These are phyloP conservation scores for Phytophthora sansomeana DNA, from an alignment of 352 stramenopile species.

Conservation along the genomic window DNA sequence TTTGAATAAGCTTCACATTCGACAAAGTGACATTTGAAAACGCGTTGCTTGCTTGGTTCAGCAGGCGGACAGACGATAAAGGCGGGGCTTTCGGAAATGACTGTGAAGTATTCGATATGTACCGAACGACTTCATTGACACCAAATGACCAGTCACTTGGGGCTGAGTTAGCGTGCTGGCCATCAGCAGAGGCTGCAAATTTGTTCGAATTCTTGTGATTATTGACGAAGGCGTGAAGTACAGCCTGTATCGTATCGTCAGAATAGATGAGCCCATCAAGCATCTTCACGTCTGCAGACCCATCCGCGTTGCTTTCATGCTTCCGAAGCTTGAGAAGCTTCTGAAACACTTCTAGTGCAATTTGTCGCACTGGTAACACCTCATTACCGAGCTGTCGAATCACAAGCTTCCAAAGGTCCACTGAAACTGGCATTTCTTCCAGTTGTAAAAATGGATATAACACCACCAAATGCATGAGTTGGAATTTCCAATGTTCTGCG, in stretches of 20 bases:
- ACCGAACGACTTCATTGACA: constrained; percentile 67
- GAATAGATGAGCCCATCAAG: constrained; percentile 56
- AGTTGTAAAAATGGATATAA: constrained; percentile 71
- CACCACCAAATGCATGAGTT: constrained; percentile 76
- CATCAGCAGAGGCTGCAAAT: constrained; percentile 72
- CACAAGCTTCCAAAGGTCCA: constrained; percentile 59
- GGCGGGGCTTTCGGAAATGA: constrained; percentile 58
- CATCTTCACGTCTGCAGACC: constrained; percentile 2
- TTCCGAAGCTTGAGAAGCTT: constrained; percentile 66
- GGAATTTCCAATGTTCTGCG: constrained; percentile 78
- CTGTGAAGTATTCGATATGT: constrained; percentile 50
- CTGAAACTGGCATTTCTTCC: constrained; percentile 48
- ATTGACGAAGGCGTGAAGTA: constrained; percentile 56
- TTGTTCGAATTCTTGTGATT: constrained; percentile 75
- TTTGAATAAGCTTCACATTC: constrained; percentile 57
- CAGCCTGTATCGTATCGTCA: constrained; percentile 43
- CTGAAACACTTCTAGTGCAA: constrained; percentile 57
- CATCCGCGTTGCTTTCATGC: constrained; percentile 9
- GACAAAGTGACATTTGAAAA: constrained; percentile 48
- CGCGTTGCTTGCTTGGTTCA: constrained; percentile 54
- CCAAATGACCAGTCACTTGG: constrained; percentile 82
- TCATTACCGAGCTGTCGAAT: constrained; percentile 63
- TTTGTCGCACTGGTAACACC: constrained; percentile 68
- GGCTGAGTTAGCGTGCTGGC: constrained; percentile 69
- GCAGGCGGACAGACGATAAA: constrained; percentile 61